A percentile compares a stretch with the other conserved stretches of the same genome.
Conservation (phyloP, 306 rosid genomes). For the Inga laurina region DNA sequence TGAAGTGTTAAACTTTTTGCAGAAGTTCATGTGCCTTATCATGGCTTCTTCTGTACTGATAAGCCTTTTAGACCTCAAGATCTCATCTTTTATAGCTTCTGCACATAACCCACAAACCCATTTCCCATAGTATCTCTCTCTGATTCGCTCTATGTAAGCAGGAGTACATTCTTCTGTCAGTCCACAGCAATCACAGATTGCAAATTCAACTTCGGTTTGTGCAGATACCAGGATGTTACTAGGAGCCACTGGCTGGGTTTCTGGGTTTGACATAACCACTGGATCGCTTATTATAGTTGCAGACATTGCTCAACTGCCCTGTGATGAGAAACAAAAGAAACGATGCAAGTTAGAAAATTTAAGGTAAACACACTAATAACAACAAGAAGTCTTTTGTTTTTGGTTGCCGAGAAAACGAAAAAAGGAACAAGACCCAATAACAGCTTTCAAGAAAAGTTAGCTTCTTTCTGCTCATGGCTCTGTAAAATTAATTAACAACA, state of each 20-base stretch:
- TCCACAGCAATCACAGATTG: constrained; percentile 87
- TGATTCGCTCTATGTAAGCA: constrained; percentile 71
- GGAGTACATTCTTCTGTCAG: constrained; percentile 91
- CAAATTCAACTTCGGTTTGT: constrained; percentile 69
- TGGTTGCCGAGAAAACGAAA: neutral
- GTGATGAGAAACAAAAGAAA: constrained; percentile 23
- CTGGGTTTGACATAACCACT: constrained; percentile 58
- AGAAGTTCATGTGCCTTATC: constrained; percentile 74
- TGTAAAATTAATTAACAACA: neutral
- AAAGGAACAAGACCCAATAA: neutral
- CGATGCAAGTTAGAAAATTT: neutral
- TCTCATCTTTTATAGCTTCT: constrained; percentile 92
- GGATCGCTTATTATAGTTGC: constrained; percentile 70
- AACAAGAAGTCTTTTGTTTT: neutral
- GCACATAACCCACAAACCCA: constrained; percentile 95
- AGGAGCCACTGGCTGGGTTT: constrained; percentile 49
- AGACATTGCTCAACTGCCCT: constrained; percentile 70
- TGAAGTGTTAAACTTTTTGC: constrained; percentile 61
- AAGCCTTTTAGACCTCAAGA: constrained; percentile 68
- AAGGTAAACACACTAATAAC: neutral
- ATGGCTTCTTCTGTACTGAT: constrained; percentile 86
- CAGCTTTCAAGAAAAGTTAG: neutral
- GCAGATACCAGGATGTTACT: constrained; percentile 35
- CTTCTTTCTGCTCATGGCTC: neutral
- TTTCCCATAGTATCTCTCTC: constrained; percentile 67